phyloP scores from a whole-genome alignment of 331 rosid genomes.

The Malus hybrid region DNA sequence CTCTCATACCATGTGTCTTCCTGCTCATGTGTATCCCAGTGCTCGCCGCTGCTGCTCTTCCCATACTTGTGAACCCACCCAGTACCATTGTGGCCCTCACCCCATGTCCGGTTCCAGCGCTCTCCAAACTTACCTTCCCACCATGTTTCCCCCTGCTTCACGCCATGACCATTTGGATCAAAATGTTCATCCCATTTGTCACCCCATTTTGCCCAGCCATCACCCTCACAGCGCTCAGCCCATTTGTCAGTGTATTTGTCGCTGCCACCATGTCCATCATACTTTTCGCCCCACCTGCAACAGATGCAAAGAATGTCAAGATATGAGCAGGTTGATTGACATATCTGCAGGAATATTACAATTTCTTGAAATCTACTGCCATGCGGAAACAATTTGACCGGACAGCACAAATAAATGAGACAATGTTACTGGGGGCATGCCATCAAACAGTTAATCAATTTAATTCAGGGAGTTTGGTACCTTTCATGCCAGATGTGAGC shows the following conservation, averaged over 20 bases:
- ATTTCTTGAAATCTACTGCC: neutral
- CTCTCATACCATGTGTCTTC: conserved; percentile 95
- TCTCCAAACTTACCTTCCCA: conserved; percentile 85
- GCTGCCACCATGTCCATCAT: conserved; percentile 91
- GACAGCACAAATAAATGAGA: neutral
- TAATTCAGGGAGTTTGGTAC: conserved; percentile 23
- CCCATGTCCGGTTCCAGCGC: conserved; percentile 95
- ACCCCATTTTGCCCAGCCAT: conserved; percentile 96
- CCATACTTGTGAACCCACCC: conserved; percentile 99
- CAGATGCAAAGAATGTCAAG: neutral
- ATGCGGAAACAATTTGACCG: too few species aligned
- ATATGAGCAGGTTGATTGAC: neutral
- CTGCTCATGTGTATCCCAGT: conserved; percentile 81
- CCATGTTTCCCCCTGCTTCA: conserved; percentile 97
- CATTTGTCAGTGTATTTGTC: conserved; percentile 88
- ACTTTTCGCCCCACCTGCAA: conserved; percentile 91
- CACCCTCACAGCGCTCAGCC: conserved; percentile 82
- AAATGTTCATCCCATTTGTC: conserved; percentile 99
- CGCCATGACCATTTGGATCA: conserved; percentile 52
- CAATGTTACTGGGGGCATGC: neutral
- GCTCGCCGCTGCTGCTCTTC: conserved; percentile 87
- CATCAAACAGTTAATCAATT: neutral
- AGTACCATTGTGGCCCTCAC: conserved; percentile 82
- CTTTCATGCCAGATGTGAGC: conserved; percentile 99
- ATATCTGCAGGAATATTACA: neutral